Percentiles rank a stretch among this genome's conserved stretches.
These are phyloP conservation scores for Diaporthe vaccinii DNA, from an alignment of 2,329 filamentous ascomycete species.

Conservation along the genomic window DNA sequence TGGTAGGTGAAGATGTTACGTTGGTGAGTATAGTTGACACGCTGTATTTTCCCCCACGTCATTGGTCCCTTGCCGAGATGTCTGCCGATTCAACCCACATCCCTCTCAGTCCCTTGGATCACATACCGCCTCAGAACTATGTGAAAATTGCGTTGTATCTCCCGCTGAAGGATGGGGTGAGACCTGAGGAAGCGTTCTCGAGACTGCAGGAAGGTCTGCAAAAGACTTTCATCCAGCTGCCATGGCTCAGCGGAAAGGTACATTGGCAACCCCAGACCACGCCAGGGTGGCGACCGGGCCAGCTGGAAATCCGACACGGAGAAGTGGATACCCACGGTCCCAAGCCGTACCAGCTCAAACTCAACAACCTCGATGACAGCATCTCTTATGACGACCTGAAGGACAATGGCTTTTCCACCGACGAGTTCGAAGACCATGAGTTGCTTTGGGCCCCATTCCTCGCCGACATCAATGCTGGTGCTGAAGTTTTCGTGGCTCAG, in stretches of 20 bases:
- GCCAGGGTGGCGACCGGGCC: slow-evolving; percentile 42
- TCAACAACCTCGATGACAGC: slow-evolving; percentile 36
- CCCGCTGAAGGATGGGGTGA: slow-evolving; percentile 17
- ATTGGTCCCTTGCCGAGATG: background rate
- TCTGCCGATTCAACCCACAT: background rate
- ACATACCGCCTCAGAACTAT: slow-evolving; percentile 28
- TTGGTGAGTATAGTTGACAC: too few relatives aligned
- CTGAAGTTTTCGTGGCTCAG: slow-evolving; percentile 43
- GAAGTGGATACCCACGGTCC: slow-evolving; percentile 37
- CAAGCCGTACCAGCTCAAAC: slow-evolving; percentile 53
- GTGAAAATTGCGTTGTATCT: slow-evolving; percentile 11
- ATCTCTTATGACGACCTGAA: slow-evolving; percentile 39
- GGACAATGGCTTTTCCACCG: slow-evolving; percentile 42
- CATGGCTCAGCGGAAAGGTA: slow-evolving; percentile 43
- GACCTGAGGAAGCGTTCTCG: slow-evolving; percentile 30
- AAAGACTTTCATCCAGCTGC: slow-evolving; percentile 37
- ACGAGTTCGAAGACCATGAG: slow-evolving; percentile 40
- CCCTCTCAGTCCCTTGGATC: slow-evolving; percentile 26
- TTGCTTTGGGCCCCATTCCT: slow-evolving; percentile 22
- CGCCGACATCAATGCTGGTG: slow-evolving; percentile 33
- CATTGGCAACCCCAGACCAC: slow-evolving; percentile 9
- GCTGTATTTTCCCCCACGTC: background rate
- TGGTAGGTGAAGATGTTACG: too few relatives aligned
- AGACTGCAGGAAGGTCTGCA: slow-evolving; percentile 37
- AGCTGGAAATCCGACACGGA: slow-evolving; percentile 43